Evolutionary conservation across 257 asterid species (phyloP), one percentile per base, ranked within the genome.

Genomic region (Asclepias syriaca): DNA sequence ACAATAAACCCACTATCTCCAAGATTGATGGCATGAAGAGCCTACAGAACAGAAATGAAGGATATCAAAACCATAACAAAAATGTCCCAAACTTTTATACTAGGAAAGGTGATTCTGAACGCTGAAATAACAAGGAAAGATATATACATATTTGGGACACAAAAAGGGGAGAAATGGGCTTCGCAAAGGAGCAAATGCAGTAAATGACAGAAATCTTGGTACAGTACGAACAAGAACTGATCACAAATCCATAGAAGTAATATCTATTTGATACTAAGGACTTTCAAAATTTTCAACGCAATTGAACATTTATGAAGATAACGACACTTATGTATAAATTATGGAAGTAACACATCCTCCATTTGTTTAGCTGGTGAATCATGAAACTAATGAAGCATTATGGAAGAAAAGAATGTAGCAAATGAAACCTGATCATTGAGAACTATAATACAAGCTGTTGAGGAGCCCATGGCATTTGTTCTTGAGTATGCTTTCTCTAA

Each of bases 1-100:
- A 92, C 76, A 49, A 90, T 82, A 72, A 92, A 92, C 6, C 98
- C 98, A 50, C 98, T 92, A 53, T 92, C 98, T 74, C 98, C 98
- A 32, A 92, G 96, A 81, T 92, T 92, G 65, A 92, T 87, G 75
- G 97, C 98, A 72, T 84, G 92, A 67, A 92, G 93, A 22, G 71
- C 85, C 96, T 92, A 84, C 66, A 60, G 32, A 50, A 45, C 68
- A 75, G 46, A 73, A 18, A 66, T 45, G 12, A 7, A 13, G 9
- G 6, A 24, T 4, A 46, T 79, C 48, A 68, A 50, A 61, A 21
- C 8, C 57, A 46, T 24, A 18, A 72, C 12, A 45, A 29, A 32
- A 75, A 61, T 57, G 39, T 63, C 32, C 60, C 27, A 4, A 10
- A 57, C 48, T 45, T 3, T 11, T 18, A 22, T 29, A 59, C 5